These are phyloP conservation scores for Beauveria australis DNA, from an alignment of 2,329 filamentous ascomycete species.

Conservation along the genomic window DNA sequence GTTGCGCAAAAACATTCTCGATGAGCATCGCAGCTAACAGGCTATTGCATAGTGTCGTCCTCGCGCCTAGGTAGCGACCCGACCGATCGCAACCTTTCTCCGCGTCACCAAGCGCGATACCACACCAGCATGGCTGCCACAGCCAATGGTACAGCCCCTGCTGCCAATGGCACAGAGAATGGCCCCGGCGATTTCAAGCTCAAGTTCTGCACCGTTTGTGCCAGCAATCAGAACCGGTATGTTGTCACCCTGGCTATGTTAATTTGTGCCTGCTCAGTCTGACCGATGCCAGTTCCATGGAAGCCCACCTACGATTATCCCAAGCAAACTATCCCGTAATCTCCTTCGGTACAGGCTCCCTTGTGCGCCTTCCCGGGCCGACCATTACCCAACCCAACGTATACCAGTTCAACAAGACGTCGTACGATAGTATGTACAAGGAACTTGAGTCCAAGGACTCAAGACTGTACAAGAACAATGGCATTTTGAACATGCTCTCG, in stretches of 20 bases:
- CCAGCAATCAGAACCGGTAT: slow-evolving; percentile 93
- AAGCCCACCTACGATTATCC: slow-evolving; percentile 90
- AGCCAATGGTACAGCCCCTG: slow-evolving; percentile 29
- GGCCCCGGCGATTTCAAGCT: slow-evolving; percentile 67
- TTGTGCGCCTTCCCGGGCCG: slow-evolving; percentile 87
- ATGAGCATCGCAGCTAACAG: slow-evolving; percentile 6
- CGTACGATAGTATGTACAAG: slow-evolving; percentile 89
- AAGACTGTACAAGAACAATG: slow-evolving; percentile 82
- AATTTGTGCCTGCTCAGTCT: neutral
- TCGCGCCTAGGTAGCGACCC: slow-evolving; percentile 8
- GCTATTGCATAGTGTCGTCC: neutral
- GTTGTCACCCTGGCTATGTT: slow-evolving; percentile 18
- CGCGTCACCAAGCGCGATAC: neutral
- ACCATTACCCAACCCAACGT: slow-evolving; percentile 91
- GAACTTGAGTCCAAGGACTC: slow-evolving; percentile 82
- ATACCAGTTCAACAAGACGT: slow-evolving; percentile 95
- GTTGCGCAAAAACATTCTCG: neutral
- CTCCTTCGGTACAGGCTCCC: slow-evolving; percentile 91
- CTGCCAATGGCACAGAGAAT: slow-evolving; percentile 38
- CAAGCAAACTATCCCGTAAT: slow-evolving; percentile 88
- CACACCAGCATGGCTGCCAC: slow-evolving; percentile 29
- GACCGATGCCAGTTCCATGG: slow-evolving; percentile 65
- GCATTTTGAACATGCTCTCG: slow-evolving; percentile 90
- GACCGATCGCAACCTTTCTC: slow-evolving; percentile 11
- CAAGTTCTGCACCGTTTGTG: slow-evolving; percentile 97